A percentile compares a stretch with the other conserved stretches of the same genome.
Evolutionary conservation across 495 filamentous ascomycete species (phyloP).

Genomic region (Tuber melanosporum): DNA sequence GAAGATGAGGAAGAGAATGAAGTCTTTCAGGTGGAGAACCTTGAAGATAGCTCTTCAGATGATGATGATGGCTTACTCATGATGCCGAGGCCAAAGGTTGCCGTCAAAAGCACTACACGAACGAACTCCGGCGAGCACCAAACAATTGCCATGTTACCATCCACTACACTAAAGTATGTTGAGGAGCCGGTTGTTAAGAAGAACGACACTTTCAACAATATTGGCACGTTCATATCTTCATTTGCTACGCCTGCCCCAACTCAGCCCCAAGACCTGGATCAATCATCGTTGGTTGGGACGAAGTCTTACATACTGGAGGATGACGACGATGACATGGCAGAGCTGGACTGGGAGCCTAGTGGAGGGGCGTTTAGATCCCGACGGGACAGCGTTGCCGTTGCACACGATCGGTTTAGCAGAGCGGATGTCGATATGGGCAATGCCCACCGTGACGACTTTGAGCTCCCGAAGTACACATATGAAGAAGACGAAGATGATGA

Average conservation of each 20-base stretch:
- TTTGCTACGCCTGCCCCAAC: slow-evolving; percentile 47
- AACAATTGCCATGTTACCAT: slow-evolving; percentile 87
- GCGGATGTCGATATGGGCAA: neutral
- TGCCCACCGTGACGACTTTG: slow-evolving; percentile 28
- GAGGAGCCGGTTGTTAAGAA: slow-evolving; percentile 65
- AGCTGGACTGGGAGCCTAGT: slow-evolving; percentile 49
- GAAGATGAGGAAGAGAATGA: slow-evolving; percentile 46
- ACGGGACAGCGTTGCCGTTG: slow-evolving; percentile 42
- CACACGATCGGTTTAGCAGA: slow-evolving; percentile 39
- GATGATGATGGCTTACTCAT: slow-evolving; percentile 72
- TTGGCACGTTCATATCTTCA: slow-evolving; percentile 38
- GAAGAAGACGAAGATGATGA: slow-evolving; percentile 62
- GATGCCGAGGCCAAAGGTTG: slow-evolving; percentile 57
- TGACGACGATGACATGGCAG: slow-evolving; percentile 58
- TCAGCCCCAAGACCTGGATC: slow-evolving; percentile 22
- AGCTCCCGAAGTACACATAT: slow-evolving; percentile 48
- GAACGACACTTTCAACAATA: slow-evolving; percentile 40
- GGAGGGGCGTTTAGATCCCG: slow-evolving; percentile 39
- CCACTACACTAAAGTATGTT: slow-evolving; percentile 84
- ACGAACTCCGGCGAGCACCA: slow-evolving; percentile 63
- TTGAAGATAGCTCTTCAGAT: slow-evolving; percentile 57
- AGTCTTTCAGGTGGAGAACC: slow-evolving; percentile 45
- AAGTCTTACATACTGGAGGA: slow-evolving; percentile 60
- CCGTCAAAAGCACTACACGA: slow-evolving; percentile 46
- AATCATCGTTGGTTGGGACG: slow-evolving; percentile 21